Conservation (phyloP, 768 basidiomycete species). For the Collybiopsis luxurians region DNA sequence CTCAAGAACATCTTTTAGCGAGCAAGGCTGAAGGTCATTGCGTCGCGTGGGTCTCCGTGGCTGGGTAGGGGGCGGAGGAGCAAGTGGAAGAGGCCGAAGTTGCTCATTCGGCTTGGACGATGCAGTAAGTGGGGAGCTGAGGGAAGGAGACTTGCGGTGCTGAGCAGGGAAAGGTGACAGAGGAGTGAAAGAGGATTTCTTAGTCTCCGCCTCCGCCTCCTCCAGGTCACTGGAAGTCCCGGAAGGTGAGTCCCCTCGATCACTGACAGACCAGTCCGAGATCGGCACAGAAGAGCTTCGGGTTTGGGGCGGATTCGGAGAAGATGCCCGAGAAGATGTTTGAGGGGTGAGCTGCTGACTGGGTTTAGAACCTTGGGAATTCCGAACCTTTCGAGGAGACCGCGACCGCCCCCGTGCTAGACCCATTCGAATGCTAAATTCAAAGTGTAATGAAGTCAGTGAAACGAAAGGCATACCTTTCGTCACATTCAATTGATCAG, state of each 20-base stretch:
- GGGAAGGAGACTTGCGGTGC: too few relatives aligned
- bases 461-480: background rate
- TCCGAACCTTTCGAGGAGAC: background rate
- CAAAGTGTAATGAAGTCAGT: background rate
- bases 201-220: background rate
- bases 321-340: background rate
- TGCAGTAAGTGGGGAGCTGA: too few relatives aligned
- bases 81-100: background rate
- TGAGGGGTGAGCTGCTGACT: background rate
- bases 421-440: too few relatives aligned
- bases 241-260: background rate
- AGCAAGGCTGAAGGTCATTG: background rate
- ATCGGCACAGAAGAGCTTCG: background rate
- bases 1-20: background rate
- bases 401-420: background rate
- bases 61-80: constrained; percentile 2
- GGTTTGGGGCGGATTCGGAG: background rate
- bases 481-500: background rate
- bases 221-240: background rate
- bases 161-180: background rate
- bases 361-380: background rate
- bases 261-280: constrained; percentile 2
- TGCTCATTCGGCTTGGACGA: too few relatives aligned
- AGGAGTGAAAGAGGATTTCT: background rate
- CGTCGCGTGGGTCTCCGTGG: background rate